Base-by-base conservation (phyloP, 768 basidiomycete genomes). In the Boletus patriciae region DNA sequence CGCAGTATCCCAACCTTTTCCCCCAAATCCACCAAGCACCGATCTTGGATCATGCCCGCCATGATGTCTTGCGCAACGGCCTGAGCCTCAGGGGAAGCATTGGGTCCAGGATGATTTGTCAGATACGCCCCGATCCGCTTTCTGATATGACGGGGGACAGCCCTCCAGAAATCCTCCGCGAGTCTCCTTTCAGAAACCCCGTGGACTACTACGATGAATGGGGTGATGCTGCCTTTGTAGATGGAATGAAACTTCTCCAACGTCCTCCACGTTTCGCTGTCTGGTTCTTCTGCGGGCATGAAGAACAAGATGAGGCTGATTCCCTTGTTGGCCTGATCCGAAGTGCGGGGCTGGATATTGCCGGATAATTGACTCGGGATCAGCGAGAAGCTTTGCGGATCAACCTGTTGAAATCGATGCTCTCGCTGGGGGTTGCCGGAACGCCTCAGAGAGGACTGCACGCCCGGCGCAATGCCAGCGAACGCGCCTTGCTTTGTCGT, bases 201-300 rank as follows among this genome's bases (percentile, higher is more conserved):
- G 3, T 46, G 40, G 10, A 69, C 45, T 21, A 66, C 54, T 3
- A 71, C 54, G 36, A 69, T 38, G 25, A 64, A 45, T 0, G 64
- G 65, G 12, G 60, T 55, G 50, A 64, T 56, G 10, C 43, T 9
- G 1, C 65, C 62, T 25, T 57, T 57, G 45, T 60, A 62, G 36
- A 34, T 6, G 11, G 42, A 48, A 36, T 56, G 53, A 52, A 71
- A 62, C 18, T 23, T 53, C 43, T 60, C 55, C 41, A 68, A 18
- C 3, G 46, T 51, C 27, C 29, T 54, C 65, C 60, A 58, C n/a
- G 41, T 45, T 43, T 68, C 51, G 13, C 40, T 27, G n/a, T 41
- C 44, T 11, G 53, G 27, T 18, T 50, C 23, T 18, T 50, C 54
- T 8, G 55, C 55, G 2, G 36, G 29, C 44, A 67, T 36, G 52